Evolutionary conservation across 495 filamentous ascomycete genomes (phyloP).

Genomic region (Hypoxylon rickii): DNA sequence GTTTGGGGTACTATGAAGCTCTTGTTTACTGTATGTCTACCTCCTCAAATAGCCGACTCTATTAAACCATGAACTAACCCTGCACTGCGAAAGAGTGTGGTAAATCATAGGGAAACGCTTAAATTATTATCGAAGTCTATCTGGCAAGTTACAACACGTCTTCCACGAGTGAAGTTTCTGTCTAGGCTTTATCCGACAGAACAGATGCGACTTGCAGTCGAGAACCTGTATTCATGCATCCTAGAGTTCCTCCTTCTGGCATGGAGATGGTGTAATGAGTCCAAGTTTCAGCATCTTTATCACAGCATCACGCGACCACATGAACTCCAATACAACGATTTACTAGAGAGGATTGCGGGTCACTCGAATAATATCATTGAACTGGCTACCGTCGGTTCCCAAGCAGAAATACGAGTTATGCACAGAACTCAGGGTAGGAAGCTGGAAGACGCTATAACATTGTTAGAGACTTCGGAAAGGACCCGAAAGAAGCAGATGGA

Average conservation of each 20-base stretch:
- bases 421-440: too few species aligned
- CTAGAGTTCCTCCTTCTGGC: constrained; percentile 23
- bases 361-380: too few species aligned
- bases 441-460: too few species aligned
- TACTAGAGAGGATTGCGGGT: neutral
- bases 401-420: too few species aligned
- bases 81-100: constrained; percentile 17
- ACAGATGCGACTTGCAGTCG: neutral
- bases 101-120: constrained; percentile 37
- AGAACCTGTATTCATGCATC: constrained; percentile 1
- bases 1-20: neutral
- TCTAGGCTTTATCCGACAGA: constrained; percentile 2
- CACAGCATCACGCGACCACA: constrained; percentile 9
- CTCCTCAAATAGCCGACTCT: neutral
- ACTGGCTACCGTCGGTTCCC: too few species aligned
- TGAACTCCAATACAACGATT: constrained; percentile 11
- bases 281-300: neutral
- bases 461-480: too few species aligned
- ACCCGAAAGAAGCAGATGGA: too few species aligned
- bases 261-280: constrained; percentile 40
- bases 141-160: constrained; percentile 1
- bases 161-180: neutral
- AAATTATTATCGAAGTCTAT: constrained; percentile 35
- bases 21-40: neutral
- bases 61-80: neutral